Base-by-base conservation (phyloP, 805 yeast species). In the Metschnikowia noctiluminum region DNA sequence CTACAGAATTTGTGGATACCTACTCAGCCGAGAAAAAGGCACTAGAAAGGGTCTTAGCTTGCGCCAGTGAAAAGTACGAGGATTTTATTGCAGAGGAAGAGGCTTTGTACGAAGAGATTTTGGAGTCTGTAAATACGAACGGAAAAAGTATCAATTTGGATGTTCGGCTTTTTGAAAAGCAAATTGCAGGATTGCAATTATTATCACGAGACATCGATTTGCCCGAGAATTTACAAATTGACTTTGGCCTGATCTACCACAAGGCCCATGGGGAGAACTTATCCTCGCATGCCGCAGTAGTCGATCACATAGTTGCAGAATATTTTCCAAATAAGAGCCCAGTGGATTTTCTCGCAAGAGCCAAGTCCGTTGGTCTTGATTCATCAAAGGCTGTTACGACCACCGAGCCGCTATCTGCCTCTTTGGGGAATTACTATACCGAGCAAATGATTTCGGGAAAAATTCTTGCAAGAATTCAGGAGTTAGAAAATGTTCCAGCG, bases 401-500 rank as follows among this genome's bases (percentile, higher is more conserved):
- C 28, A 56, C 63, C 27, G 68, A 66, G 47, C 67, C 75, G 12
- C 60, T 64, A 13, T 55, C 67, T 31, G 75, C 73, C 26, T 62
- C 78, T 5, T 74, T 81, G 42, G 87, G 87, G 2, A 69, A 71
- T 38, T 62, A 68, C 31, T 66, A 70, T 45, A 69, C 77, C 6
- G 94, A 87, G 64, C 72, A 72, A 38, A 64, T 74, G 8, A 74
- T 86, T 11, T 66, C 78, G 6, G 64, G 74, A 21, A 82, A 81
- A 51, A 77, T 87, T 15, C 72, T 79, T 7, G 73, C 74, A 43
- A 75, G 92, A 63, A 69, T 86, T 13, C 62, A 68, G 27, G 85
- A 84, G 54, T 66, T 87, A 51, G 90, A 85, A 62, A 73, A 66
- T 44, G 59, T 87, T 13, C 94, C 95, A 2, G 79, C 87, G 3